Conservation (phyloP, 768 basidiomycete genomes). For the Imleria badia region DNA sequence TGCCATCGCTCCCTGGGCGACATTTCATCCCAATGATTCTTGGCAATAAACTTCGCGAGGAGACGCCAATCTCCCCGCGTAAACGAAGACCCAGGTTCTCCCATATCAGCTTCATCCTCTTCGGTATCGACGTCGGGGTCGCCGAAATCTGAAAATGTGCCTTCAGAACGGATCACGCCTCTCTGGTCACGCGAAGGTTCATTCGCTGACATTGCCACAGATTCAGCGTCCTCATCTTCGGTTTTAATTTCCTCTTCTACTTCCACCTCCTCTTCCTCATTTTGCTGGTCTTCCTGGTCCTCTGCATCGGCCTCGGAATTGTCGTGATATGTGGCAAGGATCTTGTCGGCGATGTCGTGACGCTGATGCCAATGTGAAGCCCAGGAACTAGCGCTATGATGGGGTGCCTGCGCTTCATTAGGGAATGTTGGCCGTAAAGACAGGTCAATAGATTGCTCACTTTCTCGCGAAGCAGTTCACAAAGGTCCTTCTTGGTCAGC, state of each 20-base stretch:
- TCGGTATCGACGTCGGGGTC: conserved; percentile 25
- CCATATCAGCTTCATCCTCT: conserved; percentile 46
- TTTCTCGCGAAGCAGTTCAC: conserved; percentile 55
- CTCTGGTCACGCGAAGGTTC: conserved; percentile 15
- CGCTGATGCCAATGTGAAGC: conserved; percentile 63
- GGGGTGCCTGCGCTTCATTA: conserved; percentile 51
- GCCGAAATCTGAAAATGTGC: conserved; percentile 17
- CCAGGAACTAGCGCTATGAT: conserved; percentile 66
- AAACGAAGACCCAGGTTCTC: conserved; percentile 46
- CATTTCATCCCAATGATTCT: conserved; percentile 44
- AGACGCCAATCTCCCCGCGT: conserved; percentile 63
- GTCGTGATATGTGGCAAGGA: conserved; percentile 40
- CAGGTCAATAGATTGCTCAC: conserved; percentile 24
- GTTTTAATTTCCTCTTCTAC: conserved; percentile 26
- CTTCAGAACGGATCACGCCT: conserved; percentile 23
- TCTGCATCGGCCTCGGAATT: conserved; percentile 33
- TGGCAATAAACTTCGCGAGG: conserved; percentile 58
- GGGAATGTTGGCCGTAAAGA: neutral
- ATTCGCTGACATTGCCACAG: conserved; percentile 22
- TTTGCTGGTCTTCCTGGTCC: conserved; percentile 38
- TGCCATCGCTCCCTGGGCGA: conserved; percentile 52
- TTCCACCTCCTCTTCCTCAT: conserved; percentile 33
- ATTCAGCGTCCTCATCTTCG: conserved; percentile 22
- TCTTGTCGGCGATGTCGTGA: conserved; percentile 67
- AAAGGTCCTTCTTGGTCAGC: conserved; percentile 53